Evolutionary conservation across 495 filamentous ascomycete genomes (phyloP).

Genomic region (Corynascus novoguineensis): DNA sequence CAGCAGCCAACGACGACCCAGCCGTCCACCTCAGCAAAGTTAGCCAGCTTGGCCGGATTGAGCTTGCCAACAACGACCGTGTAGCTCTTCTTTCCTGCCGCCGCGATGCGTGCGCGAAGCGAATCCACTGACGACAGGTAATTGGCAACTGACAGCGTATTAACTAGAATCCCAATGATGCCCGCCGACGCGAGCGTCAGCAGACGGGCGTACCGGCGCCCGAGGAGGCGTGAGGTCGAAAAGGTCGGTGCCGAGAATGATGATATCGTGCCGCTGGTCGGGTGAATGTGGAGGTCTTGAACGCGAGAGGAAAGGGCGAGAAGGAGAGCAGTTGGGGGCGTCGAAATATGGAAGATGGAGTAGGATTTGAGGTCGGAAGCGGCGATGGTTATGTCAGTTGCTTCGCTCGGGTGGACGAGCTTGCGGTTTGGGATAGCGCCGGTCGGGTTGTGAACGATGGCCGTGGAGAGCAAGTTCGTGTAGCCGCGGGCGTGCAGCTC

Average conservation of each 20-base stretch:
- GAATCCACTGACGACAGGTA: conserved; percentile 75
- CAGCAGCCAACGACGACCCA: conserved; percentile 99
- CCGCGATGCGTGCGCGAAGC: conserved; percentile 62
- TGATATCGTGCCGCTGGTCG: conserved; percentile 36
- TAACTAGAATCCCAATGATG: conserved; percentile 89
- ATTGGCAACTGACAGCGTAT: conserved; percentile 86
- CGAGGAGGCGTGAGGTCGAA: conserved; percentile 49
- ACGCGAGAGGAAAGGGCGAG: conserved; percentile 83
- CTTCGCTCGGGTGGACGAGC: conserved; percentile 27
- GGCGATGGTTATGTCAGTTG: not conserved
- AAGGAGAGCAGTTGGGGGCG: conserved; percentile 76
- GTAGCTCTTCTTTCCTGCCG: conserved; percentile 86
- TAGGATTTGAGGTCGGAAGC: conserved; percentile 56
- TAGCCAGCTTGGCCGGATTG: conserved; percentile 92
- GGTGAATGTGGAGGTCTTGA: conserved; percentile 68
- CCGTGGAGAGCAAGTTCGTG: conserved; percentile 59
- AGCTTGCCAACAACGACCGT: conserved; percentile 95
- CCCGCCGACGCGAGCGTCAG: conserved; percentile 73
- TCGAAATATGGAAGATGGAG: conserved; percentile 83
- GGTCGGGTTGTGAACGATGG: conserved; percentile 70
- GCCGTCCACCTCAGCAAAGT: conserved; percentile 88
- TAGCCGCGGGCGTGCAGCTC: conserved; percentile 59
- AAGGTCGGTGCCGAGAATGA: conserved; percentile 44
- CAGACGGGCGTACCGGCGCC: conserved; percentile 80
- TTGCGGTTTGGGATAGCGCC: conserved; percentile 79